Evolutionary conservation across 768 basidiomycete genomes (phyloP).

Genomic region (Amanita exitialis): DNA sequence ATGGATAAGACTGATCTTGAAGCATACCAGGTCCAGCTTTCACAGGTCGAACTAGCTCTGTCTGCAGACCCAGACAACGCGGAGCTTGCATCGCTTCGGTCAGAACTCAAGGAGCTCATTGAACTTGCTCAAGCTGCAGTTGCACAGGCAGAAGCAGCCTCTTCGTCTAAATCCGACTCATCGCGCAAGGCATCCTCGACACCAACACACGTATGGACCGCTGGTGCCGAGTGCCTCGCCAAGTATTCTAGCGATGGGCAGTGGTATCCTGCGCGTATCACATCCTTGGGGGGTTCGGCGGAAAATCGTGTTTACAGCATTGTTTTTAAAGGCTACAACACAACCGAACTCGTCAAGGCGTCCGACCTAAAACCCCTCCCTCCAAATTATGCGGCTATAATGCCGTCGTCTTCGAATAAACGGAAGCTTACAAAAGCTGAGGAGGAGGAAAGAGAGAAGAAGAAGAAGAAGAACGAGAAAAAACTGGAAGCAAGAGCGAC

Average conservation of each 20-base stretch:
- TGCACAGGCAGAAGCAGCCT: conserved; percentile 53
- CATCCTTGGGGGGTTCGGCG: conserved; percentile 69
- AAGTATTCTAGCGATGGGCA: conserved; percentile 77
- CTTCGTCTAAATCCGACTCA: conserved; percentile 49
- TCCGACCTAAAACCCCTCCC: conserved; percentile 65
- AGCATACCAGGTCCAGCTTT: conserved; percentile 82
- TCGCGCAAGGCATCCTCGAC: conserved; percentile 46
- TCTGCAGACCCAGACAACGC: conserved; percentile 62
- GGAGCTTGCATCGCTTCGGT: conserved; percentile 63
- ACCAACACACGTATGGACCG: conserved; percentile 52
- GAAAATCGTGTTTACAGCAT: conserved; percentile 84
- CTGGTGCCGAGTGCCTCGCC: conserved; percentile 80
- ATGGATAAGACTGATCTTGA: conserved; percentile 75
- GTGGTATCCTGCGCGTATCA: conserved; percentile 88
- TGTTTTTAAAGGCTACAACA: conserved; percentile 87
- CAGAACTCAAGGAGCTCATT: conserved; percentile 79
- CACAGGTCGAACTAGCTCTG: conserved; percentile 80
- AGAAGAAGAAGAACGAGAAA: conserved; percentile 95
- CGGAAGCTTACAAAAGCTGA: conserved; percentile 72
- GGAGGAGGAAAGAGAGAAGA: conserved; percentile 79
- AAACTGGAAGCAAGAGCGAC: conserved; percentile 74
- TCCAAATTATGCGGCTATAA: conserved; percentile 35
- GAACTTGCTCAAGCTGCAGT: conserved; percentile 65
- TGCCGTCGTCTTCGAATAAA: conserved; percentile 45
- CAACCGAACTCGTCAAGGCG: conserved; percentile 74